These are phyloP conservation scores for Macrophomina phaseolina DNA, from an alignment of 2,329 filamentous ascomycete species.

Conservation along the genomic window DNA sequence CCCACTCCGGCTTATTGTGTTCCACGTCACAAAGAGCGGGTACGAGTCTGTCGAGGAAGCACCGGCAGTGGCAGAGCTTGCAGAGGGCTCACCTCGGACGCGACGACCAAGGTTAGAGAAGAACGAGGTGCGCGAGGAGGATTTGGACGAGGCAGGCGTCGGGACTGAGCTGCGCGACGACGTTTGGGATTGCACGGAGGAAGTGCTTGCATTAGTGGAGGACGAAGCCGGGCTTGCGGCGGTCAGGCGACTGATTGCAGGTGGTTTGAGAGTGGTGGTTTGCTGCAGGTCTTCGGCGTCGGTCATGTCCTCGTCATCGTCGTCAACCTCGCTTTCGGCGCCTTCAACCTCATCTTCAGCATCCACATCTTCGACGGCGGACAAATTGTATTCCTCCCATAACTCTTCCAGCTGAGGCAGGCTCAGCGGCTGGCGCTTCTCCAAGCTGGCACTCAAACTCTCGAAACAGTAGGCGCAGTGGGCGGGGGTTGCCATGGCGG, in stretches of 20 bases:
- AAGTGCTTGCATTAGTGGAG: slow-evolving; percentile 53
- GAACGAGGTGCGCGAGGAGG: slow-evolving; percentile 38
- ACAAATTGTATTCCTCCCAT: slow-evolving; percentile 62
- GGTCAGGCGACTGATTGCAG: slow-evolving; percentile 53
- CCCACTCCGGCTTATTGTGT: slow-evolving; percentile 68
- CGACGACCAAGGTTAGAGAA: slow-evolving; percentile 41
- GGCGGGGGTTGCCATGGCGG: slow-evolving; percentile 76
- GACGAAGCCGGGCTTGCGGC: slow-evolving; percentile 50
- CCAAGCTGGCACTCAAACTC: slow-evolving; percentile 75
- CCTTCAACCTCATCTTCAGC: slow-evolving; percentile 42
- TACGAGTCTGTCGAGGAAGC: slow-evolving; percentile 54
- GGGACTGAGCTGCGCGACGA: slow-evolving; percentile 40
- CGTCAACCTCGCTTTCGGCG: slow-evolving; percentile 40
- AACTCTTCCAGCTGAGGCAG: slow-evolving; percentile 73
- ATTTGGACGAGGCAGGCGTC: slow-evolving; percentile 51
- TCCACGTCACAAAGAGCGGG: slow-evolving; percentile 95
- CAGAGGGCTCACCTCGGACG: slow-evolving; percentile 32
- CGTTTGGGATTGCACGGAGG: slow-evolving; percentile 41
- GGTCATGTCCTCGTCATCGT: slow-evolving; percentile 40
- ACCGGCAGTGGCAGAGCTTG: slow-evolving; percentile 43
- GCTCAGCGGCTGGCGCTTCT: slow-evolving; percentile 69
- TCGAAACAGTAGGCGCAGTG: slow-evolving; percentile 97
- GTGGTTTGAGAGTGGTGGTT: slow-evolving; percentile 38
- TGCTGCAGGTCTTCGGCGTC: slow-evolving; percentile 31
- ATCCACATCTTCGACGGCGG: slow-evolving; percentile 28